phyloP scores from a whole-genome alignment of 1,284 basidiomycete species.

The Cutaneotrichosporon sp. region DNA sequence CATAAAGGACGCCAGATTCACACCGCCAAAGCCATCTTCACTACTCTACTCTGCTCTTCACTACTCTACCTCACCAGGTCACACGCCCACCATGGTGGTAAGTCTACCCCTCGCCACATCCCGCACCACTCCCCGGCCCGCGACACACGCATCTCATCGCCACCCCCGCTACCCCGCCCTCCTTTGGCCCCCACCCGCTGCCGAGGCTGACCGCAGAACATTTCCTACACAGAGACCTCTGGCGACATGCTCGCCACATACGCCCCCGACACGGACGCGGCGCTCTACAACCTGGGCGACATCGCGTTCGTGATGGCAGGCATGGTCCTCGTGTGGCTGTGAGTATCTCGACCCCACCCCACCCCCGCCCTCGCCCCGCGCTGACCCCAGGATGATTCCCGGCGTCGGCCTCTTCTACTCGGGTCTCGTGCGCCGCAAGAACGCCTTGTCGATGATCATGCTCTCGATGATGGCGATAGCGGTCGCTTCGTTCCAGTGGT shows the following conservation, averaged over 20 bases:
- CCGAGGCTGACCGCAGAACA: conserved; percentile 32
- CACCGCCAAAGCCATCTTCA: not conserved
- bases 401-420: conserved; percentile 81
- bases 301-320: conserved; percentile 56
- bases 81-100: not conserved
- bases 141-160: no score
- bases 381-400: conserved; percentile 82
- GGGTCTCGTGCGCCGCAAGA: conserved; percentile 77
- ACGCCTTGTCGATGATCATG: conserved; percentile 90
- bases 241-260: conserved; percentile 48
- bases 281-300: conserved; percentile 59
- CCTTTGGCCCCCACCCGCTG: not conserved
- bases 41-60: not conserved
- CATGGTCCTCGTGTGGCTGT: not conserved
- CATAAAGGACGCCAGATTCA: no score
- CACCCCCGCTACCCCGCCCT: not conserved
- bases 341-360: no score
- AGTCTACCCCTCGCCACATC: not conserved
- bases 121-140: not conserved
- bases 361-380: no score
- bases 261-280: conserved; percentile 47
- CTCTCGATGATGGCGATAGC: conserved; percentile 74
- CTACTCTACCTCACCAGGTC: not conserved
- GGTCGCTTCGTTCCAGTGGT: conserved; percentile 62
- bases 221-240: conserved; percentile 43